Evolutionary conservation across 2,329 filamentous ascomycete species (phyloP), one percentile per base, ranked within the genome.

Genomic region (Ascochyta fabae): DNA sequence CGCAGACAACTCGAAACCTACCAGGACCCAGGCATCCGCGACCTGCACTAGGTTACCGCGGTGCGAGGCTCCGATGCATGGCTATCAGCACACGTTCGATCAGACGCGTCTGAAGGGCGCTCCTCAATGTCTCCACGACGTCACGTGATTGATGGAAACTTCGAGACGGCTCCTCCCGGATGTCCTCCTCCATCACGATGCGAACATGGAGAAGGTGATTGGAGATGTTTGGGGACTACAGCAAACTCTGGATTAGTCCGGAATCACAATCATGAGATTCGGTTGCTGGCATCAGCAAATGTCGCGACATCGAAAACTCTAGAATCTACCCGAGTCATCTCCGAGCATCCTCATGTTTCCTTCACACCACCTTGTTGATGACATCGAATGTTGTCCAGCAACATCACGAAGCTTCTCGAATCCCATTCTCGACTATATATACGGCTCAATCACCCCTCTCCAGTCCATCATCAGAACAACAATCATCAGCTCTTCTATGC

Each of bases 1-100:
- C 83, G 85, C 36, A 84, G 91, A 40, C 92, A 96, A 72, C 80
- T 97, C 16, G 91, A 96, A 60, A 84, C 87, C 41, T 95, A 95
- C 76, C 86, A 88, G n/a, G 85, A 88, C 6, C 87, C 89, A 24
- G 89, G 88, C 3, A 92, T 96, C 67, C 91, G 87, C 69, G 91
- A 95, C 73, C 62, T 69, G 10, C 66, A 57, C 36, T 60, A 47
- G 53, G 59, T 43, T 6, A 7, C 1, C 12, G 3, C 4, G 13
- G 15, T 24, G 22, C 15, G 27, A 39, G 16, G 10, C 19, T 22
- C 50, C 36, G 23, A 46, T 48, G 33, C 65, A 56, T 62, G n/a
- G 43, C 41, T 23, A 45, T 24, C 23, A 22, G 19, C 24, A 22
- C 38, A 24, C 35, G 12, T n/a, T 12, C 5, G 10, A 3, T n/a